A percentile compares a stretch with the other conserved stretches of the same genome.
Conservation (phyloP, 768 basidiomycete species). For the Tremella mesenterica region DNA sequence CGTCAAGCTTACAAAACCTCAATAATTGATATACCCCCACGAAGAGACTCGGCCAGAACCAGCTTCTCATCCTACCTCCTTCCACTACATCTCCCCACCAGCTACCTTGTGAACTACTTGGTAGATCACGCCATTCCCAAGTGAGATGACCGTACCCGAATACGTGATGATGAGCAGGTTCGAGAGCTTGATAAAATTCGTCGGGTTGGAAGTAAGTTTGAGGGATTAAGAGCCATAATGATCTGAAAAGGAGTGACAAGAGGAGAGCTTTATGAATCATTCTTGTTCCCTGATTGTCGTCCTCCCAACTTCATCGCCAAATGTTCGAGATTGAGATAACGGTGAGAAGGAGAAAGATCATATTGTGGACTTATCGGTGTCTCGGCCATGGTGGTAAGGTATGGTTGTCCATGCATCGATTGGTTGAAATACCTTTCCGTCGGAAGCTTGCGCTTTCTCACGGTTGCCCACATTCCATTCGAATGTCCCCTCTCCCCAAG, state of each 20-base stretch:
- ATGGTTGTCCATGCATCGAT: too few species aligned
- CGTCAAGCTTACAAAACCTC: slow-evolving; percentile 53
- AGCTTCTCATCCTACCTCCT: slow-evolving; percentile 35
- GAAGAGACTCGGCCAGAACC: slow-evolving; percentile 68
- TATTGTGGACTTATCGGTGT: too few species aligned
- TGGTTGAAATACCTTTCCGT: too few species aligned
- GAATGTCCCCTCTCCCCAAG: too few species aligned
- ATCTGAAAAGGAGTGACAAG: slow-evolving; percentile 35
- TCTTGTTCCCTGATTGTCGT: too few species aligned
- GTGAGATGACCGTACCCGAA: slow-evolving; percentile 88
- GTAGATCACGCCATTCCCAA: slow-evolving; percentile 74
- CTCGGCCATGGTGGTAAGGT: too few species aligned
- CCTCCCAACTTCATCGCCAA: too few species aligned
- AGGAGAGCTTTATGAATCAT: too few species aligned
- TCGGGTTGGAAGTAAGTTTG: slow-evolving; percentile 92
- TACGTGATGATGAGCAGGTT: slow-evolving; percentile 77
- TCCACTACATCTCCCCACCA: slow-evolving; percentile 41
- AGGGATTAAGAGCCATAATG: slow-evolving; percentile 54
- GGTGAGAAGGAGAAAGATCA: too few species aligned
- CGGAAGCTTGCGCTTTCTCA: too few species aligned
- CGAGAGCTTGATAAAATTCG: slow-evolving; percentile 90
- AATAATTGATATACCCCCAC: slow-evolving; percentile 68
- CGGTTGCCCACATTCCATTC: too few species aligned
- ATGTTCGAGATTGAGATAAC: too few species aligned
- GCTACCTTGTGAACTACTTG: neutral